Percentiles rank a stretch among this genome's conserved stretches.
These are phyloP conservation scores for Blastomyces parvus DNA, from an alignment of 2,329 filamentous ascomycete species.

Conservation along the genomic window DNA sequence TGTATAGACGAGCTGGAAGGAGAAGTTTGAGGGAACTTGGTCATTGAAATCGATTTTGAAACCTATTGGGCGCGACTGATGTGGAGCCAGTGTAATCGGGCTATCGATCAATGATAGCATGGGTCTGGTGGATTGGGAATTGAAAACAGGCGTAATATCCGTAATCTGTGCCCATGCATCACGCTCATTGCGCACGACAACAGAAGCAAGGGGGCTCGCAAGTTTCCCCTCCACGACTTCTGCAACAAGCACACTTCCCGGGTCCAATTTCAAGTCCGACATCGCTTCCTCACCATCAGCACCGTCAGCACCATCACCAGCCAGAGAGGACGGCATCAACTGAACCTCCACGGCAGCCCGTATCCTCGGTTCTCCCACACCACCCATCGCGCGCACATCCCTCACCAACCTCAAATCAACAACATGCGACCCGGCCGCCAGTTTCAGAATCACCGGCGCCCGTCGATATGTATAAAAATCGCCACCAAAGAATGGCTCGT, in stretches of 20 bases:
- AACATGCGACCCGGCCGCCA: constrained; percentile 42
- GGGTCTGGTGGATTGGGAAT: constrained; percentile 1
- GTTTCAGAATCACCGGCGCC: constrained; percentile 42
- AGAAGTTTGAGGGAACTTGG: constrained; percentile 11
- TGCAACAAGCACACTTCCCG: constrained; percentile 38
- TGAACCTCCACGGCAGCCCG: constrained; percentile 32
- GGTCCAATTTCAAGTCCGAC: constrained; percentile 22
- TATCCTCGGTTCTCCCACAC: constrained; percentile 39
- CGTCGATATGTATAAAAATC: constrained; percentile 47
- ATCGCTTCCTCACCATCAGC: constrained; percentile 5
- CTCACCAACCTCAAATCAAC: constrained; percentile 46
- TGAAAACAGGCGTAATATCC: constrained; percentile 14
- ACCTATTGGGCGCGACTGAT: constrained; percentile 28
- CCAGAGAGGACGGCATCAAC: constrained; percentile 13
- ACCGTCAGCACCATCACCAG: neutral
- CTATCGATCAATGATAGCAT: constrained; percentile 4
- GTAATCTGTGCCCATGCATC: constrained; percentile 16
- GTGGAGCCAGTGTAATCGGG: constrained; percentile 22
- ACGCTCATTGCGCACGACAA: constrained; percentile 41
- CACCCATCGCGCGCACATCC: constrained; percentile 50
- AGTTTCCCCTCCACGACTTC: constrained; percentile 44
- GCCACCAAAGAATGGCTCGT: constrained; percentile 46
- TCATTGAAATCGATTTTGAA: constrained; percentile 22
- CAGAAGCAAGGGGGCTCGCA: constrained; percentile 40
- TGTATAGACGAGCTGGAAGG: constrained; percentile 18